Percentiles rank a stretch among this genome's conserved stretches.
These are phyloP conservation scores for Nakazawaea holstii DNA, from an alignment of 805 yeast genomes.

Conservation along the genomic window DNA sequence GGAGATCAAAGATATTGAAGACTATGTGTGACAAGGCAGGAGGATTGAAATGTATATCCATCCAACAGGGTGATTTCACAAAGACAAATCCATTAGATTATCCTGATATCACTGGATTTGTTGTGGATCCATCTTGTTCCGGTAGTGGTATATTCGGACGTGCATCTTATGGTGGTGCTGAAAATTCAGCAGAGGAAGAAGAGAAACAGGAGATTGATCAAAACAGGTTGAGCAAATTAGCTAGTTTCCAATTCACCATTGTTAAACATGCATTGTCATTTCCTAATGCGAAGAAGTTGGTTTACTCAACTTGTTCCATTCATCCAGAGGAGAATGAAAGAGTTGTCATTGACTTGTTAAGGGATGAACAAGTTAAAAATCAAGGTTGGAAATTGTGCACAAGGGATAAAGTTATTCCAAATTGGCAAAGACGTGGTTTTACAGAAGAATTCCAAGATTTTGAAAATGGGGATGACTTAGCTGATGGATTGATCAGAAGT, in stretches of 20 bases:
- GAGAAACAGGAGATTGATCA: constrained; percentile 36
- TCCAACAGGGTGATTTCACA: constrained; percentile 58
- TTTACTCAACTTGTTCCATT: constrained; percentile 93
- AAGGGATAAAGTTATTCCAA: constrained; percentile 63
- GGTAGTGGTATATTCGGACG: constrained; percentile 98
- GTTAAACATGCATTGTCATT: constrained; percentile 84
- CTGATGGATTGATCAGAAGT: constrained; percentile 85
- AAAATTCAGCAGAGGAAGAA: constrained; percentile 46
- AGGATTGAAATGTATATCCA: constrained; percentile 37
- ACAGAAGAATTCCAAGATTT: constrained; percentile 57
- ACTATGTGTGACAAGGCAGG: constrained; percentile 82
- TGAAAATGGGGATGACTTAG: constrained; percentile 45
- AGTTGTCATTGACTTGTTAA: constrained; percentile 75
- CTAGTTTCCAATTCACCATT: constrained; percentile 83
- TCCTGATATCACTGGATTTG: constrained; percentile 65
- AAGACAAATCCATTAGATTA: constrained; percentile 51
- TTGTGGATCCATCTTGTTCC: constrained; percentile 96
- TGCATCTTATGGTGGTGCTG: constrained; percentile 46
- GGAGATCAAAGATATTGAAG: constrained; percentile 62
- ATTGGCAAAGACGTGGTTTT: constrained; percentile 85
- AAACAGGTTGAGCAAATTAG: constrained; percentile 65
- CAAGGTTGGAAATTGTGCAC: constrained; percentile 73
- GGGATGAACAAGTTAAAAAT: constrained; percentile 55
- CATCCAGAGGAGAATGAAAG: constrained; percentile 93
- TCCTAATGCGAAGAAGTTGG: constrained; percentile 71